Evolutionary conservation across 2,329 filamentous ascomycete genomes (phyloP).

Genomic region (Fusarium transvaalense): DNA sequence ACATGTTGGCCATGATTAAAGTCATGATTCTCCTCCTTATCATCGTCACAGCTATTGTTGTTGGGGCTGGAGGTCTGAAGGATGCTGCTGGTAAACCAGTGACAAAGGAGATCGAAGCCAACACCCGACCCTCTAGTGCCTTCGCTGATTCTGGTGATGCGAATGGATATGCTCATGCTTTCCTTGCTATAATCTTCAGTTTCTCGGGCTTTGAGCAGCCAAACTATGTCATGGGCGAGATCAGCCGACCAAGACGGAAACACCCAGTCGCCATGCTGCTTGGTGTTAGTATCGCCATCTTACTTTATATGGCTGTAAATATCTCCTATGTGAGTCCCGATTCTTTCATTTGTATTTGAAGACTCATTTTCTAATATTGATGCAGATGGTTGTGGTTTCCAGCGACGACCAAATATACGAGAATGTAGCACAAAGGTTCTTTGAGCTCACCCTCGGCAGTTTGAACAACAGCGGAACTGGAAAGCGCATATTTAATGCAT

Average conservation of each 20-base stretch:
- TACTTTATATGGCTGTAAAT: constrained; percentile 55
- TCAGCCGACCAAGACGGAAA: constrained; percentile 50
- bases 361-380: background rate
- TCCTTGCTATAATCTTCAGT: constrained; percentile 59
- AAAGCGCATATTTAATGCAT: constrained; percentile 59
- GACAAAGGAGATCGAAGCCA: constrained; percentile 45
- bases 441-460: constrained; percentile 50
- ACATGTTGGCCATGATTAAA: constrained; percentile 64
- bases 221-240: constrained; percentile 55
- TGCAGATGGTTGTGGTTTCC: constrained; percentile 55
- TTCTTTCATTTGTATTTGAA: rapidly evolving
- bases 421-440: constrained; percentile 53
- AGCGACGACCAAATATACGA: constrained; percentile 16
- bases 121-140: constrained; percentile 45
- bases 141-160: constrained; percentile 45
- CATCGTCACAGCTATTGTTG: constrained; percentile 51
- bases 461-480: constrained; percentile 47
- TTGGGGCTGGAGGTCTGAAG: constrained; percentile 47
- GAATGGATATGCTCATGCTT: constrained; percentile 55
- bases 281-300: constrained; percentile 48
- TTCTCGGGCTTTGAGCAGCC: constrained; percentile 56
- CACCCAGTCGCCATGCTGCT: constrained; percentile 51
- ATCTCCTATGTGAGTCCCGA: constrained; percentile 52
- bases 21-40: constrained; percentile 62
- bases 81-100: constrained; percentile 22